phyloP scores from a whole-genome alignment of 768 basidiomycete genomes.

The Gelatoporia subvermispora region DNA sequence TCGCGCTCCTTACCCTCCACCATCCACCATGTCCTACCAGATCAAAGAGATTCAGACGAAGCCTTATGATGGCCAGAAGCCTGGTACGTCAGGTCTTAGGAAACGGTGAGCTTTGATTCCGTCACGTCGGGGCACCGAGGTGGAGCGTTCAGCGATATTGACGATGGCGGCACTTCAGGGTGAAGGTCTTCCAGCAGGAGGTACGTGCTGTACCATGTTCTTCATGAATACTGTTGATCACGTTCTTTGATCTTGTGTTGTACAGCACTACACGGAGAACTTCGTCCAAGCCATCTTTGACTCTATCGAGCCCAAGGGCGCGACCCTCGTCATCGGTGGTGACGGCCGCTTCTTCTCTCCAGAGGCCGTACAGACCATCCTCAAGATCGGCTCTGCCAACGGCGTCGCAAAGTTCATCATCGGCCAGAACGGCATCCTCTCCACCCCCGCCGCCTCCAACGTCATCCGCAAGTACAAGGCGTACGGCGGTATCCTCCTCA shows the following conservation, averaged over 20 bases:
- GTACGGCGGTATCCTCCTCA: constrained; percentile 93
- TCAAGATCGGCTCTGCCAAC: constrained; percentile 92
- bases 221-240: background rate
- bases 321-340: constrained; percentile 92
- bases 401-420: constrained; percentile 90
- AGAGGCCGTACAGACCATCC: constrained; percentile 85
- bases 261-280: constrained; percentile 97
- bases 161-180: constrained; percentile 41
- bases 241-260: constrained; percentile 16
- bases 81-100: constrained; percentile 95
- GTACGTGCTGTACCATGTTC: constrained; percentile 31
- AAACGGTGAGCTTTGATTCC: constrained; percentile 61
- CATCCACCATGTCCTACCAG: constrained; percentile 34
- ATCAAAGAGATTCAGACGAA: constrained; percentile 75
- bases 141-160: constrained; percentile 12
- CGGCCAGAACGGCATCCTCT: constrained; percentile 87
- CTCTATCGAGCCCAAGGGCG: constrained; percentile 75
- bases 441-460: constrained; percentile 95
- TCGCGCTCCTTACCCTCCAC: constrained; percentile 2
- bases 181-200: constrained; percentile 98
- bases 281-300: constrained; percentile 93
- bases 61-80: constrained; percentile 92
- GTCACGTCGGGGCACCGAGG: background rate
- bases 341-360: constrained; percentile 93
- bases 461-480: constrained; percentile 95